Evolutionary conservation across 768 basidiomycete genomes (phyloP), one percentile per base, ranked within the genome.

Genomic region (Leccinum subtestaceum): DNA sequence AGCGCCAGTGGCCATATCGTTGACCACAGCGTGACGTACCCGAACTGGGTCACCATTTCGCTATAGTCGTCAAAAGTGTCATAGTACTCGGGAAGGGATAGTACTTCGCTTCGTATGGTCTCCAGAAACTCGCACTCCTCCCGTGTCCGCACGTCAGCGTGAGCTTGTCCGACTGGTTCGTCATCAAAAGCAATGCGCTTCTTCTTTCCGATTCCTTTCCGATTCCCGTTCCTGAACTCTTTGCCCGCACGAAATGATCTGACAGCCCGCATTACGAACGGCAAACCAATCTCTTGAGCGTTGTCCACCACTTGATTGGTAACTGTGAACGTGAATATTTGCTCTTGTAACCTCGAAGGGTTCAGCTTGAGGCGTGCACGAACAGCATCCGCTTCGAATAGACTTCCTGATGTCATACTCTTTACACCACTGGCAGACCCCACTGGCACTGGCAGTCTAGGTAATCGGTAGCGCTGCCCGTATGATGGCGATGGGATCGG

Each of bases 21-120:
- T 48, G 87, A 91, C 93, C 95, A 98, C 21, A 98, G 77, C 8
- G 85, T 85, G 31, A 98, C 86, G 70, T 95, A 95, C 0, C 95
- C 95, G 71, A 96, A 97, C 67, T 95, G 93, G 9, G 90, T 89
- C 15, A 91, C 91, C 95, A 99, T 98, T 76, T 99, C 96, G 67
- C 85, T 86, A 73, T 96, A 99, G 75, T 98, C 96, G 54, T 78
- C 83, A 66, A 93, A 95, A 6, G 89, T 77, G 36, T 86, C 83
- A 66, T 95, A 95, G 25, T 25, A 25, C 40, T 86, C 86, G 0
- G 94, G 91, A 50, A 95, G 77, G 25, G 84, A 82, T 6, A 88
- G 25, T 25, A 25, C 87, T 75, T 98, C 88, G 52, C 77, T 76
- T 58, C 93, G 78, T 25, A 97, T 88, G 50, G 80, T 76, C 65